Percentiles rank a stretch among this genome's conserved stretches.
These are phyloP conservation scores for Hemisphaericaspora xylofermentans DNA, from an alignment of 1,139 yeast species.

Conservation along the genomic window DNA sequence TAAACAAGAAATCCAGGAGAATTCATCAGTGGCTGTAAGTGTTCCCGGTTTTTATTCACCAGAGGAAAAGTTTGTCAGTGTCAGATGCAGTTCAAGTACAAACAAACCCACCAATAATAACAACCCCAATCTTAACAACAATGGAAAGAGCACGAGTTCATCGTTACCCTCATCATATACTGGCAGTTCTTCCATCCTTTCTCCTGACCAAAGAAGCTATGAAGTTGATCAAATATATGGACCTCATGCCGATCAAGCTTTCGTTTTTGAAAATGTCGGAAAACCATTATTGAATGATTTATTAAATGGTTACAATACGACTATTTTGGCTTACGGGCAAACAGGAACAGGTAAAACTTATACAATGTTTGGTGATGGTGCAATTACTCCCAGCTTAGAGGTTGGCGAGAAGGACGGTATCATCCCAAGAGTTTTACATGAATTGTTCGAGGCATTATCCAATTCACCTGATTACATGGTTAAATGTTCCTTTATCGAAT, in stretches of 20 bases:
- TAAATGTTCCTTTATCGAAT: constrained; percentile 69
- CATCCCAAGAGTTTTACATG: constrained; percentile 62
- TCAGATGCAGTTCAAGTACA: constrained; percentile 25
- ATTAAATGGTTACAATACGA: constrained; percentile 69
- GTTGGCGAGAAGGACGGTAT: constrained; percentile 52
- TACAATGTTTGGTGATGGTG: constrained; percentile 59
- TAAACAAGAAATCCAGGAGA: constrained; percentile 64
- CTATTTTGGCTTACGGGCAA: constrained; percentile 85
- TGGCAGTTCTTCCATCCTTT: constrained; percentile 7
- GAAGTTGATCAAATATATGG: constrained; percentile 77
- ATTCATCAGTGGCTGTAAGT: constrained; percentile 72
- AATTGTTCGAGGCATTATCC: constrained; percentile 49
- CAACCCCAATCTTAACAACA: neutral
- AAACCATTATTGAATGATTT: constrained; percentile 64
- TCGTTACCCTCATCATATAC: neutral
- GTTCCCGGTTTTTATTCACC: constrained; percentile 50
- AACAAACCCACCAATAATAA: neutral
- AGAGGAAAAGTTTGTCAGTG: constrained; percentile 36
- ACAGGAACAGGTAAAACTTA: constrained; percentile 89
- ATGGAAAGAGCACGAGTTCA: neutral
- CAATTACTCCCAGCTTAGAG: constrained; percentile 11
- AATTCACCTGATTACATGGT: constrained; percentile 51
- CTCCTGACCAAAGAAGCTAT: constrained; percentile 44
- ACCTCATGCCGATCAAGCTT: constrained; percentile 62
- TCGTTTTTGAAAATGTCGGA: constrained; percentile 61